A percentile compares a stretch with the other conserved stretches of the same genome.
phyloP scores from a whole-genome alignment of 805 yeast genomes.

The Limtongia smithiae region DNA sequence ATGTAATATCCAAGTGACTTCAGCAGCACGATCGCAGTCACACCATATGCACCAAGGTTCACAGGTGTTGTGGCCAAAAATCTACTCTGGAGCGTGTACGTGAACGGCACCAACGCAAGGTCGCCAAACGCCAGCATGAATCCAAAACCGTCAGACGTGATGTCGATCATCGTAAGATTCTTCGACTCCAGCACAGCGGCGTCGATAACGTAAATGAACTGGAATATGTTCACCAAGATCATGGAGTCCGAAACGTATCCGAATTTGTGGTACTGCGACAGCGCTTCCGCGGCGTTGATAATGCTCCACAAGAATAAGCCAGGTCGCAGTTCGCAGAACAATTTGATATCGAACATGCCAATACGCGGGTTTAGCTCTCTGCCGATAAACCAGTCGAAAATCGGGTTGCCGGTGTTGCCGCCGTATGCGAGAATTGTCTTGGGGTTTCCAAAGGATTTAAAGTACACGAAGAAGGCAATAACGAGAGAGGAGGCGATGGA shows the following conservation, averaged over 20 bases:
- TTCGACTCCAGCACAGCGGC: constrained; percentile 93
- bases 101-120: constrained; percentile 85
- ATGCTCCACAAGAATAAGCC: constrained; percentile 85
- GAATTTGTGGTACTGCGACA: constrained; percentile 63
- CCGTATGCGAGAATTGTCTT: constrained; percentile 78
- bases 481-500: constrained; percentile 61
- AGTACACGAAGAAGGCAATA: constrained; percentile 62
- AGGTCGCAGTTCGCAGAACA: constrained; percentile 91
- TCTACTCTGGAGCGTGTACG: constrained; percentile 82
- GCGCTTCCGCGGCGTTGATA: constrained; percentile 69
- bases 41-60: constrained; percentile 46
- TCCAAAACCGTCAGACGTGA: constrained; percentile 95
- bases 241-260: constrained; percentile 71
- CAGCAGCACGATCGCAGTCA: constrained; percentile 44
- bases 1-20: constrained; percentile 69
- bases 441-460: constrained; percentile 57
- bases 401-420: constrained; percentile 71
- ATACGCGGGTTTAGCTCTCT: constrained; percentile 91
- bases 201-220: constrained; percentile 80
- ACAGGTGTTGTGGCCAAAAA: constrained; percentile 65
- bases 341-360: constrained; percentile 78
- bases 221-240: constrained; percentile 62
- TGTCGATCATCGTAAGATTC: constrained; percentile 87
- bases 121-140: constrained; percentile 96
- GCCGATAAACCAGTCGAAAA: constrained; percentile 90